Evolutionary conservation across 345 rosid genomes (phyloP), one percentile per base, ranked within the genome.

Genomic region (Anacardium occidentale): DNA sequence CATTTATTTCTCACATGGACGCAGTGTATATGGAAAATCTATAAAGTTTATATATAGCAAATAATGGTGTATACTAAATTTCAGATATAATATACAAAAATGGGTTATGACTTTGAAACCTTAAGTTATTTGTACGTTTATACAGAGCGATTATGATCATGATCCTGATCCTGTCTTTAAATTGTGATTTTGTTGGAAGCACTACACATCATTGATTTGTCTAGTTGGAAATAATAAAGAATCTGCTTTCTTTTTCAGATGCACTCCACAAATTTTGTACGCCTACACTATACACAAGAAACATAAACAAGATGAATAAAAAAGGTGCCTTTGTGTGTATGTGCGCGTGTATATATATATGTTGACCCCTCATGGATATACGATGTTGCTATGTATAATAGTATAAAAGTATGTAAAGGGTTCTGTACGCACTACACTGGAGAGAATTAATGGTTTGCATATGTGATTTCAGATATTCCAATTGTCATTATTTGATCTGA

Each of bases 151-250:
- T 70, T 57, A 51, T 61, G 59, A 60, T 71, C 65, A 22, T 66
- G 58, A 62, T 66, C 61, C 11, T 52, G 45, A 40, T 54, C 63
- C 73, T 61, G 42, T 37, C 42, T 37, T 37, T 37, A 9, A 37
- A 5, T 37, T 65, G 48, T 45, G 42, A 72, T 55, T 24, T 65
- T 34, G 77, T 75, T 64, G 83, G 71, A 72, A 73, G 80, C 79
- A 80, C 75, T 69, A 80, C 50, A 63, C 66, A 68, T 37, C 42
- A 37, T 37, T 37, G 42, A 37, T 37, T 5, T 37, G 42, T 74
- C 72, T 25, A 54, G 29, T 20, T 42, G 74, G 69, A 44, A 60
- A 56, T 64, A 56, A 72, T 59, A 64, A 75, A 68, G 67, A 67
- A 62, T 18, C 59, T 24, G 56, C 65, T 69, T 22, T 12, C 14